These are phyloP conservation scores for Trichophyton simii DNA, from an alignment of 2,329 filamentous ascomycete species.

Conservation along the genomic window DNA sequence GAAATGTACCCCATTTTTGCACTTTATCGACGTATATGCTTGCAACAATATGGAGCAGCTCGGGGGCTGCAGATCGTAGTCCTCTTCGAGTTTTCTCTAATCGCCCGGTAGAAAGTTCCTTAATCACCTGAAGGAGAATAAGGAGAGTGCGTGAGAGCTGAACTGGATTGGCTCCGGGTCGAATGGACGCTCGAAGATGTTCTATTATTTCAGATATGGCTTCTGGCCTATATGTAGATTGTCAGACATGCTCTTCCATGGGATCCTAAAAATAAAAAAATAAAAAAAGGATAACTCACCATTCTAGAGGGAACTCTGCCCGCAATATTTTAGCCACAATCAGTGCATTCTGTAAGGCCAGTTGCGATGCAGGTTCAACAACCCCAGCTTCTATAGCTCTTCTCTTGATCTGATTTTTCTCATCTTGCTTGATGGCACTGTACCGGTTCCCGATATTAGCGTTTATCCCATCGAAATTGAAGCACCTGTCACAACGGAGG, in stretches of 20 bases:
- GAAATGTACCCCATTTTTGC: slow-evolving; percentile 51
- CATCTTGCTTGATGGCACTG: slow-evolving; percentile 50
- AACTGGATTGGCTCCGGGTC: slow-evolving; percentile 33
- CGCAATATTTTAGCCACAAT: slow-evolving; percentile 78
- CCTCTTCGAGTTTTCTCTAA: slow-evolving; percentile 62
- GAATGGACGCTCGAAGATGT: slow-evolving; percentile 47
- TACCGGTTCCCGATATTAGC: not conserved
- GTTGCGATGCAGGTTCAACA: slow-evolving; percentile 58
- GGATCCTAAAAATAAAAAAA: not conserved
- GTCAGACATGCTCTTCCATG: slow-evolving; percentile 2
- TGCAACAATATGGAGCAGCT: slow-evolving; percentile 68
- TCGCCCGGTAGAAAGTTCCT: slow-evolving; percentile 74
- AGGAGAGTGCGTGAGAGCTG: slow-evolving; percentile 61
- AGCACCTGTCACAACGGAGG: not conserved
- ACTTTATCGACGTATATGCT: slow-evolving; percentile 68
- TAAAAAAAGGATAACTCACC: slow-evolving; percentile 36
- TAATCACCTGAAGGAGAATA: slow-evolving; percentile 73
- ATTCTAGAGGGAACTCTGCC: slow-evolving; percentile 79
- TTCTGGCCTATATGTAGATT: slow-evolving; percentile 30
- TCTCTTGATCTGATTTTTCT: slow-evolving; percentile 65
- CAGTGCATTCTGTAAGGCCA: slow-evolving; percentile 80
- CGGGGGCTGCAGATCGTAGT: slow-evolving; percentile 65
- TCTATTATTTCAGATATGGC: slow-evolving; percentile 44
- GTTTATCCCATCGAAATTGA: not conserved
- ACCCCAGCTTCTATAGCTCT: slow-evolving; percentile 65